Percentiles rank a stretch among this genome's conserved stretches.
Conservation (phyloP, 306 rosid species). For the Vigna radiata region DNA sequence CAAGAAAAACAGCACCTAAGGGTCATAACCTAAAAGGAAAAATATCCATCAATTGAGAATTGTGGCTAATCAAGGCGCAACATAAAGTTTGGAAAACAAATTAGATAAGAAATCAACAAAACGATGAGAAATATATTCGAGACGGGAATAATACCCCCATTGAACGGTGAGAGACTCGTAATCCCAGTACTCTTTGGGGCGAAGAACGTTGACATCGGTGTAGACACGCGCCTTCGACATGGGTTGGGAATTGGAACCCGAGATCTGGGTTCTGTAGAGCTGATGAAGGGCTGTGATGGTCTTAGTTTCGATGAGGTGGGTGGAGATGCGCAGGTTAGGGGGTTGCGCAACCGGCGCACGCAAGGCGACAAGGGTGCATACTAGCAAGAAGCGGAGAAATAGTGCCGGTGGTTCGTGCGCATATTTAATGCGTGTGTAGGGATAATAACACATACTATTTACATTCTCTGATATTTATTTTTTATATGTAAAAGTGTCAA, state of each 20-base stretch:
- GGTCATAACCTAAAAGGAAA: conserved; percentile 3
- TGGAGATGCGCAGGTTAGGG: conserved; percentile 62
- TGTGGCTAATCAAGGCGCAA: conserved; percentile 5
- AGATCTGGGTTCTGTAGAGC: conserved; percentile 46
- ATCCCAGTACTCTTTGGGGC: conserved; percentile 95
- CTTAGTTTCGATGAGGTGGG: conserved; percentile 42
- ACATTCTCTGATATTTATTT: neutral
- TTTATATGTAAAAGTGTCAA: neutral
- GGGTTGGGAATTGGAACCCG: conserved; percentile 26
- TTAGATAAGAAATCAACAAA: neutral
- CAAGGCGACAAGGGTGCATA: conserved; percentile 56
- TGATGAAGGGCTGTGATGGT: conserved; percentile 23
- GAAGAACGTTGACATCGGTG: conserved; percentile 77
- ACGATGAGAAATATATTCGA: conserved; percentile 15
- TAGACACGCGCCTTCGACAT: conserved; percentile 94
- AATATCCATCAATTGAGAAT: conserved; percentile 9
- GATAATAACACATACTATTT: conserved; percentile 3
- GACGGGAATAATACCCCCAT: conserved; percentile 70
- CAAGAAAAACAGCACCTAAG: conserved; percentile 12
- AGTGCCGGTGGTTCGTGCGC: conserved; percentile 51
- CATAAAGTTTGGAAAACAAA: conserved; percentile 15
- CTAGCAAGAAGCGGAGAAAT: conserved; percentile 52
- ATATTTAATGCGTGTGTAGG: conserved; percentile 42
- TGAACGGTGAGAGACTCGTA: conserved; percentile 93
- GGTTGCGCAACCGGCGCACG: conserved; percentile 66